Evolutionary conservation across 192 early-diverging fungal genomes (phyloP).

Genomic region (Kickxella alabastrina): DNA sequence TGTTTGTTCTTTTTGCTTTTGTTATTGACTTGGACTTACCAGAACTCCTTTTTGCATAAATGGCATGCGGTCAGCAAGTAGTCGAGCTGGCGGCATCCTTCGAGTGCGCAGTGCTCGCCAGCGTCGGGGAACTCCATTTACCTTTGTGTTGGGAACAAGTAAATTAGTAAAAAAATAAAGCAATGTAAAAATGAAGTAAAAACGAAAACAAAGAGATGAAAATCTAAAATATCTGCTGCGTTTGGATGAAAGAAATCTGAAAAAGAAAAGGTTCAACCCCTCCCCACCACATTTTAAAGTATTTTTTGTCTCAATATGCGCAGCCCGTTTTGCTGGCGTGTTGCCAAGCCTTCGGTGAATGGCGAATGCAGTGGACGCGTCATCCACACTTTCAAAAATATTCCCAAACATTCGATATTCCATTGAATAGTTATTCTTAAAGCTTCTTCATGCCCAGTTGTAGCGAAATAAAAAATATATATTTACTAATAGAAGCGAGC

Average conservation of each 20-base stretch:
- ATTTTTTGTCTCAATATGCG: too few relatives aligned
- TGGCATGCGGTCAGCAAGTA: slow-evolving; percentile 53
- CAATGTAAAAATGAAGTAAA: not conserved
- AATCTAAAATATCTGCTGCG: not conserved
- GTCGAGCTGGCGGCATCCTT: slow-evolving; percentile 57
- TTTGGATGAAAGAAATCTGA: not conserved
- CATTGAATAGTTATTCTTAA: too few relatives aligned
- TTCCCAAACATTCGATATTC: too few relatives aligned
- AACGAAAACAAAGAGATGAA: not conserved
- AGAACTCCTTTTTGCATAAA: slow-evolving; percentile 46
- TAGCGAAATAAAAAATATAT: not conserved
- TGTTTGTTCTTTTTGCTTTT: not conserved
- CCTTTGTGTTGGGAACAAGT: slow-evolving; percentile 4
- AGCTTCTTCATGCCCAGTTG: too few relatives aligned
- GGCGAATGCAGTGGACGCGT: too few relatives aligned
- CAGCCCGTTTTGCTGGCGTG: too few relatives aligned
- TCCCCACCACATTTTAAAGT: too few relatives aligned
- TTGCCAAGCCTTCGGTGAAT: too few relatives aligned
- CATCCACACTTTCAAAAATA: too few relatives aligned
- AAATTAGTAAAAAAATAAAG: slow-evolving; percentile 5
- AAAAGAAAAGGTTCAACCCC: not conserved
- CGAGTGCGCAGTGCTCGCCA: slow-evolving; percentile 64
- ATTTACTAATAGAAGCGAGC: not conserved
- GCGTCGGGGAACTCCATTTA: slow-evolving; percentile 69
- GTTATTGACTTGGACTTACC: too few relatives aligned